These are phyloP conservation scores for Paecilomyces formosus DNA, from an alignment of 2,329 filamentous ascomycete genomes.

Conservation along the genomic window DNA sequence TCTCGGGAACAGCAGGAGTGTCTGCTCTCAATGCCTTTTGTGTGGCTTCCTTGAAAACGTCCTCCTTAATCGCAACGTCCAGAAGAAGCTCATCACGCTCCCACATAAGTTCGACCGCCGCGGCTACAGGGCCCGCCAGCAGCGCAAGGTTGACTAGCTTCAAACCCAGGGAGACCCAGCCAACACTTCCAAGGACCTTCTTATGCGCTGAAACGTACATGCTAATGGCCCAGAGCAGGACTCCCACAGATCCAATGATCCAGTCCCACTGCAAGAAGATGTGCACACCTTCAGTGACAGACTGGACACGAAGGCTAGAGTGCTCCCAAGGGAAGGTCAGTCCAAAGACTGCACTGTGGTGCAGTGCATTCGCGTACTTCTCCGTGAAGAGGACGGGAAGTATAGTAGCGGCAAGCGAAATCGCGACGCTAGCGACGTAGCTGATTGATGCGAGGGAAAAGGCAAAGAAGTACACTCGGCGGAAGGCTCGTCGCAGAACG, in stretches of 20 bases:
- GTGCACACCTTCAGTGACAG: slow-evolving; percentile 1
- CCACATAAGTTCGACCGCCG: slow-evolving; percentile 1
- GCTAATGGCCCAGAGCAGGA: neutral
- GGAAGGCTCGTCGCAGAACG: neutral
- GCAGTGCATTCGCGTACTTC: neutral
- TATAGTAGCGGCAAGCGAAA: neutral
- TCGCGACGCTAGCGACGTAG: neutral
- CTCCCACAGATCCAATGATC: neutral
- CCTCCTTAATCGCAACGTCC: neutral
- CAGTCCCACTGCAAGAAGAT: slow-evolving; percentile 3
- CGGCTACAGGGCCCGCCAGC: neutral
- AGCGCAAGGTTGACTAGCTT: neutral
- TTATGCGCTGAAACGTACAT: neutral
- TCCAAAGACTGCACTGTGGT: neutral
- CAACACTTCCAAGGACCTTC: neutral
- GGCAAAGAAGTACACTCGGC: slow-evolving; percentile 1
- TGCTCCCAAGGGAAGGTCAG: neutral
- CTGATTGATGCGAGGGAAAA: neutral
- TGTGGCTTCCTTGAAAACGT: no score
- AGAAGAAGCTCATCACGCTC: slow-evolving; percentile 1
- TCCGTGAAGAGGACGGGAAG: neutral
- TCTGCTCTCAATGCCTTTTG: no score
- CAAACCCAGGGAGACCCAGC: neutral
- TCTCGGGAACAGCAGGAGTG: no score
- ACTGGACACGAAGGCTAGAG: neutral